Evolutionary conservation across 768 basidiomycete species (phyloP).

Genomic region (Leccinum rimulosum): DNA sequence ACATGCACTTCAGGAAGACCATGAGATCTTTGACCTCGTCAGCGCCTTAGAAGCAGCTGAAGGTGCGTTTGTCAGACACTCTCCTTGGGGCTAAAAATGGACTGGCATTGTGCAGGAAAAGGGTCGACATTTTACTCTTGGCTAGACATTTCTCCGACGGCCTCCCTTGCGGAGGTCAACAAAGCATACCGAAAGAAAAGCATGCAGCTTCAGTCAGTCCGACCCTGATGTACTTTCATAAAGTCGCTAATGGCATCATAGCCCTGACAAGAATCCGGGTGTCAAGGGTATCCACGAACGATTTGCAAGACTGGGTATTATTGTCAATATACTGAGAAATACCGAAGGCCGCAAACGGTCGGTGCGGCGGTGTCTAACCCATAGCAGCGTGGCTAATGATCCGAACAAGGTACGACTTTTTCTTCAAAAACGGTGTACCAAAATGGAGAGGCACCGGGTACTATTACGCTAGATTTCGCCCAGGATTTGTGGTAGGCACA

Average conservation of each 20-base stretch:
- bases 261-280: conserved; percentile 94
- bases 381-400: neutral
- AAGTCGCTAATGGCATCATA: conserved; percentile 30
- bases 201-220: conserved; percentile 82
- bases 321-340: conserved; percentile 78
- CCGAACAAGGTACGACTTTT: conserved; percentile 73
- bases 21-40: conserved; percentile 96
- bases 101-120: conserved; percentile 49
- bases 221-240: neutral
- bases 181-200: conserved; percentile 93
- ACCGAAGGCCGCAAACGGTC: conserved; percentile 74
- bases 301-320: conserved; percentile 88
- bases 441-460: conserved; percentile 96
- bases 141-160: conserved; percentile 76
- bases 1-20: conserved; percentile 63
- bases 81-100: conserved; percentile 4
- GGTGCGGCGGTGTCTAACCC: conserved; percentile 24
- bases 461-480: conserved; percentile 94
- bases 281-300: conserved; percentile 81
- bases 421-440: conserved; percentile 97
- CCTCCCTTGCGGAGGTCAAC: conserved; percentile 71
- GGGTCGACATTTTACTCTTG: conserved; percentile 96
- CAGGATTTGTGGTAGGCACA: conserved; percentile 72
- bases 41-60: conserved; percentile 76
- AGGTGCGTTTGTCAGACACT: conserved; percentile 42